Evolutionary conservation across 2,329 filamentous ascomycete species (phyloP).

Genomic region (Sordariomycetes sp.): DNA sequence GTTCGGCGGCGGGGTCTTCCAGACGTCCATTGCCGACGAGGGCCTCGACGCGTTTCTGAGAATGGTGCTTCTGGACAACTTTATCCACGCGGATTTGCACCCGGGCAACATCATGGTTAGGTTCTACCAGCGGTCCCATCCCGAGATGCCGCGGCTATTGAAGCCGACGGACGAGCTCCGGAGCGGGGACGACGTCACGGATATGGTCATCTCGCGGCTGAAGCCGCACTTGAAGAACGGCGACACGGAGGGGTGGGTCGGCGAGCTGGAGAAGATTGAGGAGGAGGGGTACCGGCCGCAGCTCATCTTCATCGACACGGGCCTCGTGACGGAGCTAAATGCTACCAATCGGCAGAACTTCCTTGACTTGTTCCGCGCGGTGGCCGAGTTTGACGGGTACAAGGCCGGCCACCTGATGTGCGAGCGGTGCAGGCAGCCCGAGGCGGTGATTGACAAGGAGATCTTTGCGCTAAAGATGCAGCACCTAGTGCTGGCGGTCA

Average conservation of each 20-base stretch:
- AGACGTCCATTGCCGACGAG: conserved; percentile 88
- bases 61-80: conserved; percentile 96
- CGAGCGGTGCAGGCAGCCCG: conserved; percentile 82
- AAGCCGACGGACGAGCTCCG: conserved; percentile 11
- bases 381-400: conserved; percentile 95
- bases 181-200: conserved; percentile 62
- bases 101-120: conserved; percentile 99
- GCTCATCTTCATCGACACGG: conserved; percentile 94
- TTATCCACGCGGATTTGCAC: conserved; percentile 91
- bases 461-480: conserved; percentile 96
- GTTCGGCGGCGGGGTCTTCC: conserved; percentile 83
- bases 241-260: conserved; percentile 57
- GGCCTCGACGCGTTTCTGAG: conserved; percentile 90
- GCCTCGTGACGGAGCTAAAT: conserved; percentile 88
- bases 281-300: conserved; percentile 83
- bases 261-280: conserved; percentile 65
- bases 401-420: conserved; percentile 93
- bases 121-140: conserved; percentile 74
- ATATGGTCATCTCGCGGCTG: conserved; percentile 70
- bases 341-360: conserved; percentile 79
- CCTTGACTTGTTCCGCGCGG: conserved; percentile 84
- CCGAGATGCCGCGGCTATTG: conserved; percentile 37
- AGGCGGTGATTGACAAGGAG: conserved; percentile 77
- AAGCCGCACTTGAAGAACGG: conserved; percentile 53
- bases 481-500: conserved; percentile 82